Base-by-base conservation (phyloP, 495 filamentous ascomycete species). In the Sordaria brevicollis region DNA sequence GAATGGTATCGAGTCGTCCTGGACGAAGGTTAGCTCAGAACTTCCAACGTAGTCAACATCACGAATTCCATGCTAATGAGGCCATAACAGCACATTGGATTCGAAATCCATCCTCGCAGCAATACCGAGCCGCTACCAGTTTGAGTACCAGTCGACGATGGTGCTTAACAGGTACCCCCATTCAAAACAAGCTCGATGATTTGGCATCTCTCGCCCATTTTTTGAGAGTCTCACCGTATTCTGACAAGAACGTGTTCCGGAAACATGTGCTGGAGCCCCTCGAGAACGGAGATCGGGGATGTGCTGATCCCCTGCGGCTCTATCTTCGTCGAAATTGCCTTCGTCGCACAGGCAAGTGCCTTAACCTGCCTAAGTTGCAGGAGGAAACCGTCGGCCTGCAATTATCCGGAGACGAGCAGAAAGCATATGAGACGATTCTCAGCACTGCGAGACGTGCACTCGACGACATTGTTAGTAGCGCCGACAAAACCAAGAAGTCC, bases 151-250 rank as follows among this genome's bases (percentile, higher is more conserved):
- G 7, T 2, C 39, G 39, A 3, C 39, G 71, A 39, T 70, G 71
- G 71, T 70, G 71, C 35, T 36, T 70, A 5, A 72, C 71, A 0
- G 71, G 71, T 13, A 72, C 71, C 1, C 71, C 65, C 10, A 70
- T 72, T 6, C 71, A 72, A 49, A 72, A 72, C 43, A 25, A 31
- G 9, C 17, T 70, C 4, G 25, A 67, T 15, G 71, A 72, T 36
- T 25, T 72, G 17, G 19, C 34, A 21, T 39, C 68, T 13, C 62
- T 69, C 35, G 41, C 69, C 41, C 35, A 33, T 0, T 70, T 72
- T 10, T 17, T 67, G 6, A 19, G 25, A 1, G 15, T 65, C 11
- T 21, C 65, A 19, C 68, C 41, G 5, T 67, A 31, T 69, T 10
- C 29, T 72, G 69, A 34, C 62, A 66, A 19, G 67, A 57, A 35